Conservation (phyloP, 2,329 filamentous ascomycete species). For the Leptodontidium sp. region DNA sequence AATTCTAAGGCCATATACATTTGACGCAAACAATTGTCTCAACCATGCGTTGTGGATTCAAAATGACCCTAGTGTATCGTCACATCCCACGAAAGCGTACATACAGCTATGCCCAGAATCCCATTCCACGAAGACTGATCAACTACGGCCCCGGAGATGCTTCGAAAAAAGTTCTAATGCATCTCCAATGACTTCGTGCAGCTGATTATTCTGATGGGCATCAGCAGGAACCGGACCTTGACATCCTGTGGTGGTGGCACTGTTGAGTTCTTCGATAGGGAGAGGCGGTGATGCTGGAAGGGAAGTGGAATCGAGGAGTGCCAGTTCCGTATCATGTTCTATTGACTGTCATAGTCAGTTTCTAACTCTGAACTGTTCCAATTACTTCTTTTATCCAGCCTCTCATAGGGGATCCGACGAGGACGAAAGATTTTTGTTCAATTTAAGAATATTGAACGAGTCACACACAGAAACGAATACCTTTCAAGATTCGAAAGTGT, state of each 20-base stretch:
- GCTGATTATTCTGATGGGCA: background rate
- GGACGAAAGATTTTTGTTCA: too few relatives aligned
- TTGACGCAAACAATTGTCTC: too few relatives aligned
- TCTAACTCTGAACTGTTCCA: background rate
- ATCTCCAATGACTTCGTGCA: conserved; percentile 21
- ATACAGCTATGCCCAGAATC: too few relatives aligned
- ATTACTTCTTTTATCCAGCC: too few relatives aligned
- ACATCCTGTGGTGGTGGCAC: background rate
- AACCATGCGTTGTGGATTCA: too few relatives aligned
- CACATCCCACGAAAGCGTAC: too few relatives aligned
- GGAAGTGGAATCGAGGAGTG: background rate
- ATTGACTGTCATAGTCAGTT: background rate
- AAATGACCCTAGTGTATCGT: too few relatives aligned
- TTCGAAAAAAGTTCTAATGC: conserved; percentile 22
- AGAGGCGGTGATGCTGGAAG: background rate
- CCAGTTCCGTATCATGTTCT: conserved; percentile 14
- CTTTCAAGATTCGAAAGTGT: background rate
- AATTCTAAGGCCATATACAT: too few relatives aligned
- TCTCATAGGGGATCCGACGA: too few relatives aligned
- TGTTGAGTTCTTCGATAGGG: background rate
- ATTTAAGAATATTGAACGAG: background rate
- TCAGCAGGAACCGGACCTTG: background rate
- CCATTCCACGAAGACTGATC: background rate
- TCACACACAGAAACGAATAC: background rate
- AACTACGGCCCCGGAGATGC: conserved; percentile 9